Percentiles rank a stretch among this genome's conserved stretches.
Evolutionary conservation across 805 yeast species (phyloP).

Genomic region (Helenozyma rhizophorensis): DNA sequence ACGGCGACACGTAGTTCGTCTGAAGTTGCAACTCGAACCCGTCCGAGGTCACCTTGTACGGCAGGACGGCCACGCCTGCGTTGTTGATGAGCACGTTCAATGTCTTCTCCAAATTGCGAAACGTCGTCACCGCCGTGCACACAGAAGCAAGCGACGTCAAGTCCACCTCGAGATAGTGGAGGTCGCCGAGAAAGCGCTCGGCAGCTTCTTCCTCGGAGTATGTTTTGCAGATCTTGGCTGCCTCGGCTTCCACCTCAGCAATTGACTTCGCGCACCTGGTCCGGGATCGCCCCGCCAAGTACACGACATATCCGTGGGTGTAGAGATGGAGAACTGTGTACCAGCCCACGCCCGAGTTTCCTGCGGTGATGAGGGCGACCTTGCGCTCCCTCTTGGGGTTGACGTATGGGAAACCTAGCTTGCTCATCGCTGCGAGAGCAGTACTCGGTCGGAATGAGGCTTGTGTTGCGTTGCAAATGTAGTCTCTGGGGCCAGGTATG

Average conservation of each 20-base stretch:
- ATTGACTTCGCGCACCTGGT: slow-evolving; percentile 55
- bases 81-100: slow-evolving; percentile 67
- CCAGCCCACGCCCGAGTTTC: slow-evolving; percentile 78
- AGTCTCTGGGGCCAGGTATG: too few relatives aligned
- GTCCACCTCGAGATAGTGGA: slow-evolving; percentile 53
- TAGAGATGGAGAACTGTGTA: slow-evolving; percentile 71
- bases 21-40: slow-evolving; percentile 78
- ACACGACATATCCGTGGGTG: slow-evolving; percentile 72
- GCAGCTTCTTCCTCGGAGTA: slow-evolving; percentile 20
- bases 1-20: slow-evolving; percentile 73
- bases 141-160: slow-evolving; percentile 38
- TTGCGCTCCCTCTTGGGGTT: slow-evolving; percentile 52
- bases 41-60: slow-evolving; percentile 58
- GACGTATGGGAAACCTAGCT: slow-evolving; percentile 56
- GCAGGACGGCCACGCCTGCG: slow-evolving; percentile 80
- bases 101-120: slow-evolving; percentile 42
- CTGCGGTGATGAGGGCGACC: slow-evolving; percentile 76
- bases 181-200: slow-evolving; percentile 42
- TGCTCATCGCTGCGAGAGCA: too few relatives aligned
- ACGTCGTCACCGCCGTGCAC: slow-evolving; percentile 40
- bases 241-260: slow-evolving; percentile 51
- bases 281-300: slow-evolving; percentile 66
- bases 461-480: too few relatives aligned
- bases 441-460: too few relatives aligned
- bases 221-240: slow-evolving; percentile 25